These are phyloP conservation scores for Paraleonurus japonicus DNA, from an alignment of 257 asterid genomes.

Conservation along the genomic window DNA sequence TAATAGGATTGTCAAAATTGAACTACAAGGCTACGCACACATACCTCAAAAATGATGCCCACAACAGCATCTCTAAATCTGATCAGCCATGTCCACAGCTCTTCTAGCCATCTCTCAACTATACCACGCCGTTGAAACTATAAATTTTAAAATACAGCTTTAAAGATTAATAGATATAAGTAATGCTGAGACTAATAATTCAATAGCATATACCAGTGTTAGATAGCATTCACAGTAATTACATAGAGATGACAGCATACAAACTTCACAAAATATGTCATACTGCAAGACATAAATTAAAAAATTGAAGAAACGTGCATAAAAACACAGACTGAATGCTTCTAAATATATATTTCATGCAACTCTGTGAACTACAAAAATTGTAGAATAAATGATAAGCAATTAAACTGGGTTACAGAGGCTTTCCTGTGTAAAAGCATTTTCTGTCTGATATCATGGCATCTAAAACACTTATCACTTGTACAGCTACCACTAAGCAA, in stretches of 20 bases:
- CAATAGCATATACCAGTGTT: conserved; percentile 9
- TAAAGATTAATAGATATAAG: conserved; percentile 16
- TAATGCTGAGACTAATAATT: conserved; percentile 9
- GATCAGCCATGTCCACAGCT: conserved; percentile 82
- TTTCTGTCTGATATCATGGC: background rate
- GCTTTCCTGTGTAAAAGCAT: conserved; percentile 1
- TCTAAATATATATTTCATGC: background rate
- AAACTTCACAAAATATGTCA: background rate
- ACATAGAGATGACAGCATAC: background rate
- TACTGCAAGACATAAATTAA: background rate
- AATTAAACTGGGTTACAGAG: conserved; percentile 6
- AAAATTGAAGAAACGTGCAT: background rate
- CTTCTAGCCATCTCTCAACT: conserved; percentile 95
- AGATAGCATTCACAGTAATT: background rate
- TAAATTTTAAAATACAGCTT: conserved; percentile 35
- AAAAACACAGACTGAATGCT: background rate
- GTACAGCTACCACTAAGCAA: conserved; percentile 19
- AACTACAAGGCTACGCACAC: conserved; percentile 14
- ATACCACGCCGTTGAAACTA: conserved; percentile 81
- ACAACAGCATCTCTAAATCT: conserved; percentile 67
- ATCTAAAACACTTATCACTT: background rate
- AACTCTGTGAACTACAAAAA: background rate
- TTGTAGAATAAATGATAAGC: background rate
- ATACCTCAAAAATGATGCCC: conserved; percentile 72
- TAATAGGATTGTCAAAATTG: conserved; percentile 2